These are phyloP conservation scores for Zarea fungicola DNA, from an alignment of 2,329 filamentous ascomycete genomes.

Conservation along the genomic window DNA sequence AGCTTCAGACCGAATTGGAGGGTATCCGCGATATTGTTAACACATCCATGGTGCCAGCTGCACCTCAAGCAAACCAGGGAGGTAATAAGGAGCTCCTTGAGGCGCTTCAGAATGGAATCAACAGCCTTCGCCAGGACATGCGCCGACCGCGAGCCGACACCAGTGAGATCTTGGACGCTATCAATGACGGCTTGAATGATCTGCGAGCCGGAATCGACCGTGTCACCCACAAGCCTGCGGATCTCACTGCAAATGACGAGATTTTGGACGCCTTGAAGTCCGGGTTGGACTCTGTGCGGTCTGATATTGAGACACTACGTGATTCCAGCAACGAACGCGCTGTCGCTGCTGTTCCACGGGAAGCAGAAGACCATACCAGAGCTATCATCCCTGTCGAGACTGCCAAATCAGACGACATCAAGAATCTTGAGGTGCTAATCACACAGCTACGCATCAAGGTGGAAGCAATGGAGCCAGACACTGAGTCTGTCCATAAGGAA, in stretches of 20 bases:
- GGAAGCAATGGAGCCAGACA: slow-evolving; percentile 45
- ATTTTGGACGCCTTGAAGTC: slow-evolving; percentile 81
- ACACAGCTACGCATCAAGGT: slow-evolving; percentile 79
- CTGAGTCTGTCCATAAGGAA: slow-evolving; percentile 37
- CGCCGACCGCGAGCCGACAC: slow-evolving; percentile 64
- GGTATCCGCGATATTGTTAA: slow-evolving; percentile 75
- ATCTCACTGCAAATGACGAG: slow-evolving; percentile 81
- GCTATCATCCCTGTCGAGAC: slow-evolving; percentile 39
- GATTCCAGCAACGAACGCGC: slow-evolving; percentile 44
- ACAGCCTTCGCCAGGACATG: slow-evolving; percentile 69
- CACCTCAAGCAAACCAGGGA: slow-evolving; percentile 39
- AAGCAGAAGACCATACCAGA: slow-evolving; percentile 19
- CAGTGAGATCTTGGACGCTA: slow-evolving; percentile 80
- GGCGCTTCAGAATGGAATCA: slow-evolving; percentile 66
- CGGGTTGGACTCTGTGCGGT: slow-evolving; percentile 68
- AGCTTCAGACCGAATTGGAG: slow-evolving; percentile 77
- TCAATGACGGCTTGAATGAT: slow-evolving; percentile 81
- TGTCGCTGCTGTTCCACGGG: slow-evolving; percentile 33
- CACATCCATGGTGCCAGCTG: slow-evolving; percentile 57
- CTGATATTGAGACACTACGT: slow-evolving; percentile 71
- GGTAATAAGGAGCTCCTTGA: slow-evolving; percentile 64
- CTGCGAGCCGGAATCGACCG: slow-evolving; percentile 72
- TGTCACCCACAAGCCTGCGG: slow-evolving; percentile 71
- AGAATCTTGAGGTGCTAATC: slow-evolving; percentile 79
- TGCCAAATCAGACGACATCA: slow-evolving; percentile 67